Percentiles rank a stretch among this genome's conserved stretches.
phyloP scores from a whole-genome alignment of 805 yeast species.

The Jamesozyma lodderae region DNA sequence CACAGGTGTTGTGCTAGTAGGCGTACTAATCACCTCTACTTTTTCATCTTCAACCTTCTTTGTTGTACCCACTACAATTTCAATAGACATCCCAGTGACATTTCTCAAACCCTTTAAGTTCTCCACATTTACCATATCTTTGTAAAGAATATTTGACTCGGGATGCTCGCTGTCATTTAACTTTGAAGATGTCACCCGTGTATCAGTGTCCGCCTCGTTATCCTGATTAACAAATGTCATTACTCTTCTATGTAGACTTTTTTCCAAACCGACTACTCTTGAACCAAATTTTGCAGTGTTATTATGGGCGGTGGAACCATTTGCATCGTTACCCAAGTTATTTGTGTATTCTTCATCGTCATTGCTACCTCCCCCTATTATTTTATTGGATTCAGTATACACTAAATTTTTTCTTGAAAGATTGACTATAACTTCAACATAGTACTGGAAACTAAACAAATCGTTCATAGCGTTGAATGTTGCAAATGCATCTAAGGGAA shows the following conservation, averaged over 20 bases:
- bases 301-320: background rate
- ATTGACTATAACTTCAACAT: slow-evolving; percentile 75
- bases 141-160: slow-evolving; percentile 21
- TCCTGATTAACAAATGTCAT: slow-evolving; percentile 8
- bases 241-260: slow-evolving; percentile 13
- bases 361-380: slow-evolving; percentile 21
- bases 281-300: background rate
- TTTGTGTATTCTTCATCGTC: slow-evolving; percentile 9
- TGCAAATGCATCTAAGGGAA: slow-evolving; percentile 82
- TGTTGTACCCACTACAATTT: slow-evolving; percentile 69
- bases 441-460: slow-evolving; percentile 72
- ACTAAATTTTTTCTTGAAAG: slow-evolving; percentile 51
- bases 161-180: slow-evolving; percentile 18
- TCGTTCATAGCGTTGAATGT: slow-evolving; percentile 55
- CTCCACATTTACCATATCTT: slow-evolving; percentile 66
- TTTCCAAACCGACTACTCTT: slow-evolving; percentile 3
- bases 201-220: background rate
- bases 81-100: slow-evolving; percentile 73
- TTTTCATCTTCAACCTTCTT: background rate
- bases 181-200: slow-evolving; percentile 2
- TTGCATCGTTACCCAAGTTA: background rate
- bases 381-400: slow-evolving; percentile 26
- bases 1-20: background rate
- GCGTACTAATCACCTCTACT: background rate
- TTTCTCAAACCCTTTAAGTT: slow-evolving; percentile 64